Conservation (phyloP, 805 yeast genomes). For the Lipomyces japonicus region DNA sequence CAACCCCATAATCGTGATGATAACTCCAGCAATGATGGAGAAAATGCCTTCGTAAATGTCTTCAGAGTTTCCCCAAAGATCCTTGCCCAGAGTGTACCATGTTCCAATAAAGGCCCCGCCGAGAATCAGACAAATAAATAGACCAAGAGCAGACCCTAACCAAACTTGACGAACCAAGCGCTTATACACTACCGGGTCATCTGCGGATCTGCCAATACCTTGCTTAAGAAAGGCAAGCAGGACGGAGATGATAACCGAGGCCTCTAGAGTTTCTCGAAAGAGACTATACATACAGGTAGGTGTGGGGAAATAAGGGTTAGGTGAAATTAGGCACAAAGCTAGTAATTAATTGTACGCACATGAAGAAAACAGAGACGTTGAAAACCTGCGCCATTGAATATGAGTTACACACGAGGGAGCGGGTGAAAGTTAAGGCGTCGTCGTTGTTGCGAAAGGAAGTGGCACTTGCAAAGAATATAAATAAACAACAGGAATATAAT, state of each 20-base stretch:
- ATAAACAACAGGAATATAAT: too few relatives aligned
- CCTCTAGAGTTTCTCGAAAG: slow-evolving; percentile 91
- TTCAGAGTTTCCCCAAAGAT: slow-evolving; percentile 85
- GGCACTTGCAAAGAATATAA: too few relatives aligned
- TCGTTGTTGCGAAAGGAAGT: too few relatives aligned
- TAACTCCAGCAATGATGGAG: slow-evolving; percentile 80
- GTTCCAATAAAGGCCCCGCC: slow-evolving; percentile 96
- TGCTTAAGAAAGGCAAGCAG: slow-evolving; percentile 87
- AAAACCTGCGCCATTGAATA: slow-evolving; percentile 52
- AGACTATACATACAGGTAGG: slow-evolving; percentile 41
- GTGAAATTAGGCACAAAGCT: too few relatives aligned
- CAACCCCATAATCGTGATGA: slow-evolving; percentile 91
- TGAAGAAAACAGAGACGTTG: slow-evolving; percentile 39
- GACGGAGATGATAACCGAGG: slow-evolving; percentile 86
- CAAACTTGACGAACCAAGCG: slow-evolving; percentile 75
- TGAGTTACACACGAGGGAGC: too few relatives aligned
- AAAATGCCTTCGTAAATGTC: slow-evolving; percentile 97
- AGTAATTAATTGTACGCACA: slow-evolving; percentile 8
- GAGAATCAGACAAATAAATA: slow-evolving; percentile 70
- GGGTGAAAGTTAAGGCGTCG: too few relatives aligned
- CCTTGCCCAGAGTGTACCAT: slow-evolving; percentile 72
- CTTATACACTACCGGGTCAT: slow-evolving; percentile 49
- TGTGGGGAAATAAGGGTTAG: too few relatives aligned
- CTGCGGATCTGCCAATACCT: slow-evolving; percentile 56
- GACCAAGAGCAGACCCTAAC: slow-evolving; percentile 72